Evolutionary conservation across 352 stramenopile species (phyloP), one percentile per base, ranked within the genome.

Genomic region (Albugo laibachii): DNA sequence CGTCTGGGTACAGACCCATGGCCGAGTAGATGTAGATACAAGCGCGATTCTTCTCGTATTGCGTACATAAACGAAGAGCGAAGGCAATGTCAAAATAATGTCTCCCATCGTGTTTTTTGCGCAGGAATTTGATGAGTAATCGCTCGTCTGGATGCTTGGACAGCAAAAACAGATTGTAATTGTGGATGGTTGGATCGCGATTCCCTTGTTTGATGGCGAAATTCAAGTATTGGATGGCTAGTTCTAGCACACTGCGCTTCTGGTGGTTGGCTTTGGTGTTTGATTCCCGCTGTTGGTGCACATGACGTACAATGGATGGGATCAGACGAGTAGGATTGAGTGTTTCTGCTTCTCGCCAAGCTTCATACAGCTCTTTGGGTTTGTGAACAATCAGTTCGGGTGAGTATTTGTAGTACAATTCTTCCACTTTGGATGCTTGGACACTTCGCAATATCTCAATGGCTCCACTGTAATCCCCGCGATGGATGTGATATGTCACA

Each of bases 11-110:
- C 18, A 95, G 50, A 0, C 79, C 80, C 80, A 96, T 93, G 14
- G 80, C 79, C 13, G 82, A 92, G 59, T 96, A 96, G 41, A 96
- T 95, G 62, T 95, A 92, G 40, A 96, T 94, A 58, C 82, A 95
- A 16, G 86, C 84, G 44, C 77, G 80, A 47, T 89, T 92, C 61
- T 94, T 91, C 44, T 92, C 78, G 45, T 95, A 83, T 52, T 95
- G 79, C 11, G 76, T 93, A 56, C 86, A 96, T 24, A 96, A 57
- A 13, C 83, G 79, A 20, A 96, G 52, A 15, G 86, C 86, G 56
- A 95, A 96, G 44, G 80, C 83, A 47, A 94, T 83, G 53, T 96
- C 84, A 48, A 93, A 95, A 35, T 92, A 40, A 37, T 86, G 77
- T 52, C 83, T 80, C 47, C 71, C 78, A 41, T 77, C 78, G 59